phyloP scores from a whole-genome alignment of 495 filamentous ascomycete species.

The Haplographium delicatum region DNA sequence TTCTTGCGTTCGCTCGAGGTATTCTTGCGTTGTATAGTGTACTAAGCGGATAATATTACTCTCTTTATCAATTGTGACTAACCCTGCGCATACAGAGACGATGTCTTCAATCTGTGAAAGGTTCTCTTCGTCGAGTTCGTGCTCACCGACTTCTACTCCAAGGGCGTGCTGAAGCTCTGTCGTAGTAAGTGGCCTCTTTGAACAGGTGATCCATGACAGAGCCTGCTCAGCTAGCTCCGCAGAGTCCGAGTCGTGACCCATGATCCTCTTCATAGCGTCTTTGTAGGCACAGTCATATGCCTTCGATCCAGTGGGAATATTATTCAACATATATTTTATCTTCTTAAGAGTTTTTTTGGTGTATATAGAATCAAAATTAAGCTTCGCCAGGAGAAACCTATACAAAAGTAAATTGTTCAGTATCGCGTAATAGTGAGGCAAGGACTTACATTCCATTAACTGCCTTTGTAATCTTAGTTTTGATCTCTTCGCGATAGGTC shows the following conservation, averaged over 20 bases:
- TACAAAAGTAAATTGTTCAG: background rate
- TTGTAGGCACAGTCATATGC: constrained; percentile 11
- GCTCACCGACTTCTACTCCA: constrained; percentile 18
- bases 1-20: constrained; percentile 36
- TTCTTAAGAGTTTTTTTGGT: constrained; percentile 10
- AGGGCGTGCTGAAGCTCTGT: constrained; percentile 16
- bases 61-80: constrained; percentile 45
- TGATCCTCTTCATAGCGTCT: constrained; percentile 16
- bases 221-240: constrained; percentile 15
- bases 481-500: background rate
- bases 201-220: constrained; percentile 19
- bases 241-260: constrained; percentile 26
- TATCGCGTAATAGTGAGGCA: background rate
- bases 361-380: background rate
- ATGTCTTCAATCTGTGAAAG: constrained; percentile 29
- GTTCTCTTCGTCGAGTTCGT: constrained; percentile 29
- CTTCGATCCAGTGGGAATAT: constrained; percentile 1
- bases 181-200: constrained; percentile 18
- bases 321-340: constrained; percentile 7
- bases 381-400: background rate
- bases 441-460: background rate
- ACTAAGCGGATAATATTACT: constrained; percentile 45
- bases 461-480: background rate
- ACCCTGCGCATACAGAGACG: constrained; percentile 42
- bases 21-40: constrained; percentile 52